Evolutionary conservation across 2,329 filamentous ascomycete genomes (phyloP), one percentile per base, ranked within the genome.

Genomic region (Xylaria multiplex): DNA sequence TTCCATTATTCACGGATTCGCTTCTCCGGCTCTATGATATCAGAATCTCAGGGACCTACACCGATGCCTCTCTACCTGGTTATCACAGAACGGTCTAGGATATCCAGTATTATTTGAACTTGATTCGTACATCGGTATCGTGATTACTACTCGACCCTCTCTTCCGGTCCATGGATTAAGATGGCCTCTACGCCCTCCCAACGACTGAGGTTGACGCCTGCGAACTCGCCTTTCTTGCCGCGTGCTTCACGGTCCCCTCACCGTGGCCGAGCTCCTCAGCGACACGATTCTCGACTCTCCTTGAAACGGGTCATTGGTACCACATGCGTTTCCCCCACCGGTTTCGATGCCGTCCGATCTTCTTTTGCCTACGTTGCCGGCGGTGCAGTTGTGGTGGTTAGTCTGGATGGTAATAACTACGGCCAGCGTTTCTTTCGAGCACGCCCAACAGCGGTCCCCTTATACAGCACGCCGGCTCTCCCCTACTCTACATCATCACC

Each of bases 361-460:
- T 90, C 86, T 57, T 97, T 98, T 79, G 93, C 93, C 62, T 96
- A 97, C 77, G 94, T 93, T 69, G 95, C 96, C 8, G 96, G 96
- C 62, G 96, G 93, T 9, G 93, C 95, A 49, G 95, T 93, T n/a
- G 93, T 99, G 0, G 88, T 98, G 19, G 93, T 94, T 7, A 90
- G 92, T 71, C 84, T 97, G 59, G 88, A 93, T 69, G 87, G 89
- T 58, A 84, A 91, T 75, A 79, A 82, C 57, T 87, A 86, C 74
- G 86, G 86, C 1, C 95, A 98, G 77, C 90, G 93, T 66, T 98
- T 98, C 82, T 98, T 93, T 81, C 89, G 93, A 75, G 96, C 95
- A 46, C 88, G 92, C 37, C 93, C 94, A 11, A 88, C 89, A 24
- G 91, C 93, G 6, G 78, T 91, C 46, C 91, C 93, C 77, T 69